Percentiles rank a stretch among this genome's conserved stretches.
phyloP scores from a whole-genome alignment of 1,139 yeast species.

The Suhomyces maxii region DNA sequence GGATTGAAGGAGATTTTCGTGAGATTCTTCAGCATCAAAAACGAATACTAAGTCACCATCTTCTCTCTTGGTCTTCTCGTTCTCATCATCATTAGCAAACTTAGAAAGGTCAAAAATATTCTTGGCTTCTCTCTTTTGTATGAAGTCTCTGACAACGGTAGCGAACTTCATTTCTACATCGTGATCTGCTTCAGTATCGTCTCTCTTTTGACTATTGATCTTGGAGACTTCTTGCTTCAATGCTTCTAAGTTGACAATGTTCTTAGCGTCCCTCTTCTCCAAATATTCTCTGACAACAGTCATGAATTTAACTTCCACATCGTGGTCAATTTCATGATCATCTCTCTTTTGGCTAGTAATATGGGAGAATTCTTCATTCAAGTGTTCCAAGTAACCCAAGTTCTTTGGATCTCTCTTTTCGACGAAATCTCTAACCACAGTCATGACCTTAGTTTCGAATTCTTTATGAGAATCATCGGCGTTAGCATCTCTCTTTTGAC shows the following conservation, averaged over 20 bases:
- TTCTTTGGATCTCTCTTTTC: background rate
- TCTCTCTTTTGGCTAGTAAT: background rate
- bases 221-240: slow-evolving; percentile 8
- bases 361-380: background rate
- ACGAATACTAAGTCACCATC: slow-evolving; percentile 15
- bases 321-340: background rate
- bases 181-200: too few species aligned
- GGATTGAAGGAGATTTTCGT: slow-evolving; percentile 27
- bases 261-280: slow-evolving; percentile 1
- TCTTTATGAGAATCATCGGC: slow-evolving; percentile 6
- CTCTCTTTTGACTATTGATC: too few species aligned
- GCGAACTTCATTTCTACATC: too few species aligned
- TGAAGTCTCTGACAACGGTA: background rate
- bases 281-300: too few species aligned
- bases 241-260: slow-evolving; percentile 9
- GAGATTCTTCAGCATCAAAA: slow-evolving; percentile 11
- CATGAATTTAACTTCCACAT: too few species aligned
- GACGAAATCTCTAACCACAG: background rate
- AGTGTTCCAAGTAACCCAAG: background rate
- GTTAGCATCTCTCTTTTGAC: slow-evolving; percentile 14
- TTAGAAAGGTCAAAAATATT: slow-evolving; percentile 15
- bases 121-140: slow-evolving; percentile 20
- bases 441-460: too few species aligned
- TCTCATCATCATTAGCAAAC: background rate
- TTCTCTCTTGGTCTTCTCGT: slow-evolving; percentile 2